Base-by-base conservation (phyloP, 768 basidiomycete genomes). In the Kockovaella imperatae region DNA sequence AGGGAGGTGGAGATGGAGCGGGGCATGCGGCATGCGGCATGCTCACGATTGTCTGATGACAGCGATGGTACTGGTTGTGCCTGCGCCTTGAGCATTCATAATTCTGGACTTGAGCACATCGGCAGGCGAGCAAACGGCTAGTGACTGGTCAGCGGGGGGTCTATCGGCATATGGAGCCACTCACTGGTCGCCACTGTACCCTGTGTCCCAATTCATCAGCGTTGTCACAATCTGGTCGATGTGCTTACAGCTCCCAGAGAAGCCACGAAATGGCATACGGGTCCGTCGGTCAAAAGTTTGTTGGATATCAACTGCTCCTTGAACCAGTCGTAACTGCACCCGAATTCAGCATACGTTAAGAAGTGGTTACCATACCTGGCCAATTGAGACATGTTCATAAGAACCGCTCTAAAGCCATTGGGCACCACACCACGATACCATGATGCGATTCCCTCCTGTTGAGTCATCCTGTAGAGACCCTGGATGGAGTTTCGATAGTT, bases 351-450 rank as follows among this genome's bases (percentile, higher is more conserved):
- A 6, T 23, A 40, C 10, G 10, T 20, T 11, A 10, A 11, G 10
- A 17, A 20, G 5, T 20, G 15, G 23, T 39, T 13, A 4, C 75
- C 84, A 68, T 67, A 87, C 81, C 87, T 87, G 1, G 87, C 88
- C 21, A 91, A 80, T 68, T 93, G 88, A 73, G 83, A 85, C 41
- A 86, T 86, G 68, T 90, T 91, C 87, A 90, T 90, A 53, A 91
- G 70, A 13, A 89, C 63, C 1, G 87, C 83, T 67, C 88, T 79
- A 68, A 89, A 83, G 5, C 88, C 81, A 58, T 93, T 93, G 0
- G 89, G 89, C 3, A 78, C 81, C 4, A 85, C 76, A 20, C 89
- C 89, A 25, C 88, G 80, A 15, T 70, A 74, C 42, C 89, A 79
- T 0, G 86, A 84, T 0, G 83, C 83, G 14, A 75, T 53, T 3